phyloP scores from a whole-genome alignment of 768 basidiomycete species.

The Suillus subluteus region DNA sequence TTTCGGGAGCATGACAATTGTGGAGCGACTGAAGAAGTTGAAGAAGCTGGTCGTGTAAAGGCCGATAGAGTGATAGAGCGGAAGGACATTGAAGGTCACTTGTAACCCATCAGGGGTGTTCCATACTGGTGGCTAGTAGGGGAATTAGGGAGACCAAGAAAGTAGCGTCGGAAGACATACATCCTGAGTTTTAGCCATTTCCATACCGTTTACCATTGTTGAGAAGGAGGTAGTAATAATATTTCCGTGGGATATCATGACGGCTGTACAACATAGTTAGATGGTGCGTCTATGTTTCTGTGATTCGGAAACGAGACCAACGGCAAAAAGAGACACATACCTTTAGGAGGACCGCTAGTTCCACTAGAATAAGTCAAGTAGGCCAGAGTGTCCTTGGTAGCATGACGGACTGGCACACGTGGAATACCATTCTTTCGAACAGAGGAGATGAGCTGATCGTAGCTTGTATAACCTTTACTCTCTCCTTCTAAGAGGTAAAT shows the following conservation, averaged over 20 bases:
- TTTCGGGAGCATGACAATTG: constrained; percentile 50
- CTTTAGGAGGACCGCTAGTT: constrained; percentile 71
- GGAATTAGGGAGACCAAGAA: constrained; percentile 48
- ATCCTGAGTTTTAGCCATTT: constrained; percentile 33
- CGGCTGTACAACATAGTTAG: constrained; percentile 40
- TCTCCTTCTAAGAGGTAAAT: constrained; percentile 50
- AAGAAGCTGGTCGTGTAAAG: constrained; percentile 53
- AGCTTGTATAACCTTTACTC: constrained; percentile 39
- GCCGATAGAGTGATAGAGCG: constrained; percentile 65
- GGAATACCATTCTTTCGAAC: constrained; percentile 41
- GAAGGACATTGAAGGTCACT: constrained; percentile 53
- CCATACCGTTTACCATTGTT: constrained; percentile 31
- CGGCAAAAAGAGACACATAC: constrained; percentile 28
- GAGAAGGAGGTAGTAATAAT: constrained; percentile 44
- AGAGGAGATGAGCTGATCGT: constrained; percentile 44
- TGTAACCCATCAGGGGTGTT: constrained; percentile 45
- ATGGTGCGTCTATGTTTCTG: not conserved
- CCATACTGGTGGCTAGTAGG: constrained; percentile 39
- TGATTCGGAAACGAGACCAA: not conserved
- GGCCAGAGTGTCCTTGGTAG: constrained; percentile 53
- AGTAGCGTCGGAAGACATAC: constrained; percentile 50
- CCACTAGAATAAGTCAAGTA: constrained; percentile 74
- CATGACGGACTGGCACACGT: constrained; percentile 42
- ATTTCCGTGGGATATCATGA: constrained; percentile 69
- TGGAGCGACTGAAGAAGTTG: constrained; percentile 43